These are phyloP conservation scores for Moesziomyces globuligerus DNA, from an alignment of 1,284 basidiomycete genomes.

Conservation along the genomic window DNA sequence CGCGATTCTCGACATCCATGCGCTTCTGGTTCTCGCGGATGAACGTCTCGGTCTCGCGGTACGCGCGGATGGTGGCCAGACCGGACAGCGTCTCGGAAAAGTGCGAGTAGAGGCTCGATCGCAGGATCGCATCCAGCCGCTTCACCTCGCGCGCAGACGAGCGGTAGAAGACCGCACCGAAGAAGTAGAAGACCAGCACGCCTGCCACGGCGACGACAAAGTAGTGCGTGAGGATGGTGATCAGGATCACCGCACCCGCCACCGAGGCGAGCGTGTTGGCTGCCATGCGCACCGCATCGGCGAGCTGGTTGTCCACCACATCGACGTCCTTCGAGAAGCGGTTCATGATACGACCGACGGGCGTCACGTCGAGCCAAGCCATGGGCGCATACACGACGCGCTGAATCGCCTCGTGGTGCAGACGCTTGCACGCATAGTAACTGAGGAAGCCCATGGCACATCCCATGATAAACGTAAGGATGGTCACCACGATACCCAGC, in stretches of 20 bases:
- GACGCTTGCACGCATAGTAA: slow-evolving; percentile 74
- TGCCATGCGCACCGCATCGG: slow-evolving; percentile 65
- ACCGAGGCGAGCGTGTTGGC: slow-evolving; percentile 67
- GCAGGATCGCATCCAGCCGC: slow-evolving; percentile 76
- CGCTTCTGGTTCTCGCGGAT: slow-evolving; percentile 72
- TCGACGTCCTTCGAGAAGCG: slow-evolving; percentile 80
- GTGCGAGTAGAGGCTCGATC: slow-evolving; percentile 81
- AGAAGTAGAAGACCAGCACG: slow-evolving; percentile 60
- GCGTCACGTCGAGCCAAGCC: slow-evolving; percentile 84
- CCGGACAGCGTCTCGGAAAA: slow-evolving; percentile 88
- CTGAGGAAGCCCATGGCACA: slow-evolving; percentile 74
- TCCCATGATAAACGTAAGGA: slow-evolving; percentile 75
- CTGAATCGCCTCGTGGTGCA: slow-evolving; percentile 74
- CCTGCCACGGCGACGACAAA: slow-evolving; percentile 72
- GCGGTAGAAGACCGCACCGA: slow-evolving; percentile 80
- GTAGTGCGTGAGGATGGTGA: slow-evolving; percentile 77
- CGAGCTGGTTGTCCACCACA: slow-evolving; percentile 80
- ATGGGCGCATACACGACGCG: slow-evolving; percentile 76
- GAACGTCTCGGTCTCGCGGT: slow-evolving; percentile 71
- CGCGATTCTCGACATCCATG: slow-evolving; percentile 88
- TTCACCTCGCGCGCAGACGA: slow-evolving; percentile 89
- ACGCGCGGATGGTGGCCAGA: slow-evolving; percentile 86
- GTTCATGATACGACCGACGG: slow-evolving; percentile 85
- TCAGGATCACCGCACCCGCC: slow-evolving; percentile 74
- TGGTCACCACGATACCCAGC: slow-evolving; percentile 73